Conservation (phyloP, 345 rosid genomes). For the Eutrema yunnanense region DNA sequence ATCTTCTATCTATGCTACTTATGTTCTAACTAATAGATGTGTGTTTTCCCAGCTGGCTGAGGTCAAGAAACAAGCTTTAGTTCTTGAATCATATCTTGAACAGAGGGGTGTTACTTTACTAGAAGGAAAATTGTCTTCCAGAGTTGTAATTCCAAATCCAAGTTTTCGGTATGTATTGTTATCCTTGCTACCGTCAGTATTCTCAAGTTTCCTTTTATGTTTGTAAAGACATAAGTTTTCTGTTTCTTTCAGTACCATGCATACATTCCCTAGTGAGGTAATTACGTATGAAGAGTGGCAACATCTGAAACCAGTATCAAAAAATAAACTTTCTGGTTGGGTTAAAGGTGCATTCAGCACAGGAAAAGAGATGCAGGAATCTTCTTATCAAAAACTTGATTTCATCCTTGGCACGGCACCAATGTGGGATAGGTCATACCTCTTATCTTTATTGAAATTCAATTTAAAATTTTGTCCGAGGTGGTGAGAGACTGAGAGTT, state of each 20-base stretch:
- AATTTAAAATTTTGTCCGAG: background rate
- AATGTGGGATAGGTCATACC: slow-evolving; percentile 85
- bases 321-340: slow-evolving; percentile 59
- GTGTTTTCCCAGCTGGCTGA: slow-evolving; percentile 49
- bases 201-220: background rate
- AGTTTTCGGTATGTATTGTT: slow-evolving; percentile 53
- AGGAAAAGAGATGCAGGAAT: slow-evolving; percentile 85
- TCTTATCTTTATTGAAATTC: slow-evolving; percentile 23
- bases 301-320: slow-evolving; percentile 58
- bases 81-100: slow-evolving; percentile 85
- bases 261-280: slow-evolving; percentile 67
- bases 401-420: slow-evolving; percentile 80
- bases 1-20: background rate
- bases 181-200: background rate
- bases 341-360: slow-evolving; percentile 64
- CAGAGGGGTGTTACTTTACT: slow-evolving; percentile 80
- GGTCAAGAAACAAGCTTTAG: slow-evolving; percentile 49
- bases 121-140: slow-evolving; percentile 70
- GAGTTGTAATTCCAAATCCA: slow-evolving; percentile 88
- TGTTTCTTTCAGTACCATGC: slow-evolving; percentile 41
- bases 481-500: background rate
- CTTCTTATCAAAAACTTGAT: slow-evolving; percentile 59
- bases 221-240: background rate
- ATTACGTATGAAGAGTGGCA: slow-evolving; percentile 71
- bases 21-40: background rate